phyloP scores from a whole-genome alignment of 1,284 basidiomycete genomes.

The Cutaneotrichosporon spelunceum region DNA sequence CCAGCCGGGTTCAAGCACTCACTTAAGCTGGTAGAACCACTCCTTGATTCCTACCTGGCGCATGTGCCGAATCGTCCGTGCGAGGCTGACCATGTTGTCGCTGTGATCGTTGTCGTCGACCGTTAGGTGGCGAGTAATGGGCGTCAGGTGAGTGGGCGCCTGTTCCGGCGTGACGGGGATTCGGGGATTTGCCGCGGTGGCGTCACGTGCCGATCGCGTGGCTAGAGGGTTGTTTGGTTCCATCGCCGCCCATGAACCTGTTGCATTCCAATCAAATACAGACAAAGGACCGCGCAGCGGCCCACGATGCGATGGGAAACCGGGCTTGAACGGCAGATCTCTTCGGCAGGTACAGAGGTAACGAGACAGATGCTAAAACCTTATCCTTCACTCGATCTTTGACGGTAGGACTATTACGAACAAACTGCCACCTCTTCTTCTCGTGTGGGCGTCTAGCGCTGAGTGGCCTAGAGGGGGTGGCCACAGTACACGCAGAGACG shows the following conservation, averaged over 20 bases:
- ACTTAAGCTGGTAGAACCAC: conserved; percentile 69
- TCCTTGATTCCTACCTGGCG: conserved; percentile 70
- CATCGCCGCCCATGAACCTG: neutral
- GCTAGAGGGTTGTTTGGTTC: neutral
- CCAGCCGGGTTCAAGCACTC: conserved; percentile 23
- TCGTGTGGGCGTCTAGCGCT: neutral
- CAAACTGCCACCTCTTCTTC: neutral
- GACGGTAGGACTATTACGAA: too few species aligned
- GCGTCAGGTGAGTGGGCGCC: neutral
- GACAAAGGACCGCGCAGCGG: neutral
- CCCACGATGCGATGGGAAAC: too few species aligned
- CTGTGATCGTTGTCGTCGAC: neutral
- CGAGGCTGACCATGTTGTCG: conserved; percentile 64
- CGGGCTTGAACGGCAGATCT: too few species aligned
- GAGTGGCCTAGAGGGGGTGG: neutral
- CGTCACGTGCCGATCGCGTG: neutral
- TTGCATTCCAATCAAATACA: neutral
- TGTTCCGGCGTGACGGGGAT: neutral
- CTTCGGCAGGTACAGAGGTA: too few species aligned
- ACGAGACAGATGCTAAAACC: too few species aligned
- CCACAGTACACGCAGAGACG: neutral
- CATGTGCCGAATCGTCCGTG: conserved; percentile 70
- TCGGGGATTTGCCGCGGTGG: conserved; percentile 7
- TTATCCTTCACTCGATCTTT: too few species aligned
- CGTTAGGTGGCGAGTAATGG: neutral